Conservation (phyloP, 1,284 basidiomycete genomes). For the Ustilago vetiveriae region DNA sequence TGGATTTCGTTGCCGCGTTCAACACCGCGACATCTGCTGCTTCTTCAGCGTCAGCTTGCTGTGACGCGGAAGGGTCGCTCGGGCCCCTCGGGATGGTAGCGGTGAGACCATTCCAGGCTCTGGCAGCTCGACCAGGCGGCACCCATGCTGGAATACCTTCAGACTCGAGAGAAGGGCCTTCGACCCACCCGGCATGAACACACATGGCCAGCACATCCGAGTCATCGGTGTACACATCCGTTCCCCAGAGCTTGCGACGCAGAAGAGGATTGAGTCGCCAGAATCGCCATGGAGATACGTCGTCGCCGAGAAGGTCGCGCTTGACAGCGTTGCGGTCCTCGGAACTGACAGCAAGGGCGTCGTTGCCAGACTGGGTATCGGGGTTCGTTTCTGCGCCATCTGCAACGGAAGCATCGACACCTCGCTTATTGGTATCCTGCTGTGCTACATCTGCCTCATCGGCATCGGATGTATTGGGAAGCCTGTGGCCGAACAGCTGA, state of each 20-base stretch:
- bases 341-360: neutral
- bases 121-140: constrained; percentile 51
- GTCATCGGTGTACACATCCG: constrained; percentile 74
- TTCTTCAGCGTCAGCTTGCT: neutral
- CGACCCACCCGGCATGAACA: constrained; percentile 71
- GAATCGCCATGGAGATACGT: constrained; percentile 48
- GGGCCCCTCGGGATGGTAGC: neutral
- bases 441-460: neutral
- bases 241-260: constrained; percentile 71
- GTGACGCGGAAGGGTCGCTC: neutral
- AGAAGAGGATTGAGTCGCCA: constrained; percentile 56
- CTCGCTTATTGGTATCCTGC: neutral
- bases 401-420: neutral
- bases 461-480: no score
- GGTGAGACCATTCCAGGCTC: constrained; percentile 52
- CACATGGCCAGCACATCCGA: constrained; percentile 71
- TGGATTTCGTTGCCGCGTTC: neutral
- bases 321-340: neutral
- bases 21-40: neutral
- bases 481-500: constrained; percentile 28
- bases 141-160: constrained; percentile 56
- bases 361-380: neutral
- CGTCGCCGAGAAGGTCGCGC: neutral
- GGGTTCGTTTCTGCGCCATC: neutral
- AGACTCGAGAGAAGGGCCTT: constrained; percentile 63